These are phyloP conservation scores for Emericellopsis cladophorae DNA, from an alignment of 2,329 filamentous ascomycete species.

Conservation along the genomic window DNA sequence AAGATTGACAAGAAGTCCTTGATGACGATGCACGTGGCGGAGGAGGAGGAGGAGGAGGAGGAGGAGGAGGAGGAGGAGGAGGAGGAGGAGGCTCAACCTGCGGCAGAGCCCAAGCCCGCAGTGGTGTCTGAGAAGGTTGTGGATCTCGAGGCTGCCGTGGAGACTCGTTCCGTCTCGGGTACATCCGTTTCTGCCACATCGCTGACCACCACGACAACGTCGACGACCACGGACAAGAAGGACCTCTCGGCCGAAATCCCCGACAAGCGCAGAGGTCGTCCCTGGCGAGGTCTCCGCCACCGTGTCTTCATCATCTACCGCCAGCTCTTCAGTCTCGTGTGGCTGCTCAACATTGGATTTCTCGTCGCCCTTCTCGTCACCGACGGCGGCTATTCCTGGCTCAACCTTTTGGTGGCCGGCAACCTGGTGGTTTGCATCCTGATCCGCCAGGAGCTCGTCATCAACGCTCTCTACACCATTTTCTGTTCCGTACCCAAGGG, in stretches of 20 bases:
- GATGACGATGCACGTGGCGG: conserved; percentile 3
- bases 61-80: too few relatives aligned
- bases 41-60: too few relatives aligned
- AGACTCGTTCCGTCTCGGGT: conserved; percentile 14
- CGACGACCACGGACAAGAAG: conserved; percentile 16
- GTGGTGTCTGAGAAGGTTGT: conserved; percentile 2
- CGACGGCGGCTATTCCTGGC: conserved; percentile 18
- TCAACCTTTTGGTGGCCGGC: conserved; percentile 28
- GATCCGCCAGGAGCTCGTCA: conserved; percentile 38
- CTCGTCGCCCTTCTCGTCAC: conserved; percentile 27
- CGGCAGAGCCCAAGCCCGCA: background rate
- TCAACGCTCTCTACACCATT: conserved; percentile 36
- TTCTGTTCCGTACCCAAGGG: conserved; percentile 30
- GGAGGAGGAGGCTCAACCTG: too few relatives aligned
- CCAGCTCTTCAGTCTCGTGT: conserved; percentile 39
- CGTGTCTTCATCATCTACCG: conserved; percentile 41
- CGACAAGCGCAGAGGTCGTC: conserved; percentile 24
- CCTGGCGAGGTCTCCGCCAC: conserved; percentile 25
- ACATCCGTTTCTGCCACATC: conserved; percentile 7
- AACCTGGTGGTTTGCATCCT: conserved; percentile 37
- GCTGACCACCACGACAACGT: conserved; percentile 8
- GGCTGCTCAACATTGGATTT: conserved; percentile 35
- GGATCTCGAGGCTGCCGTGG: conserved; percentile 10
- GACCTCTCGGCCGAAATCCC: conserved; percentile 20
- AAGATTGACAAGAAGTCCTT: conserved; percentile 41